A percentile compares a stretch with the other conserved stretches of the same genome.
These are phyloP conservation scores for Backusella macrospora DNA, from an alignment of 192 early-diverging fungal species.

Conservation along the genomic window DNA sequence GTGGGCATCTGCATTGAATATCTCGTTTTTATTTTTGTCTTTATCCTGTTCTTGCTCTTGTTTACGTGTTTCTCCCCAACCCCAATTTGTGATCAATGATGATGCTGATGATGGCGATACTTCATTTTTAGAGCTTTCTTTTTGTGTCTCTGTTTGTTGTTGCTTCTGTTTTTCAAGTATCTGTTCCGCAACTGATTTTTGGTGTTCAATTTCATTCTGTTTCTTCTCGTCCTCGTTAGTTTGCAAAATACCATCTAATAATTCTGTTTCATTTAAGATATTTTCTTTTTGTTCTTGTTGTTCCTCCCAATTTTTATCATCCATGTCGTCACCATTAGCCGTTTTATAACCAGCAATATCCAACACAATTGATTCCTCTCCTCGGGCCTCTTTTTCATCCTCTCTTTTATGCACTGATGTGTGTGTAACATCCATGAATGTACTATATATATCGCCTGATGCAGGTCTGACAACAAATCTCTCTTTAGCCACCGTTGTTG, in stretches of 20 bases:
- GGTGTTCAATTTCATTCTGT: not conserved
- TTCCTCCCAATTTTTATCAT: not conserved
- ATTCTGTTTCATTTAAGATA: not conserved
- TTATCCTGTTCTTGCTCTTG: not conserved
- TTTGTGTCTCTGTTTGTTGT: not conserved
- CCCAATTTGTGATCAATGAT: not conserved
- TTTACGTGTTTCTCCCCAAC: not conserved
- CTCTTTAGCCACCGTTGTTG: conserved; percentile 34
- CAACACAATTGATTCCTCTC: conserved; percentile 45
- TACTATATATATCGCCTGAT: conserved; percentile 26
- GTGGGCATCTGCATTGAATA: not conserved
- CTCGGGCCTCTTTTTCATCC: conserved; percentile 21
- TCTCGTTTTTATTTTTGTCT: not conserved
- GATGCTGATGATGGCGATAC: not conserved
- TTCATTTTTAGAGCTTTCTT: not conserved
- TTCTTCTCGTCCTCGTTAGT: not conserved
- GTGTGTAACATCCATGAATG: conserved; percentile 34
- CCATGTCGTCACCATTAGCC: not conserved
- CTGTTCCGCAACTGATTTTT: not conserved
- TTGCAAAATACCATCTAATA: not conserved
- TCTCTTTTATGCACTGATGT: conserved; percentile 1
- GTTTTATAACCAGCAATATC: conserved; percentile 57
- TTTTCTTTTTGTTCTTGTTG: not conserved
- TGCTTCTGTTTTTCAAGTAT: conserved; percentile 3
- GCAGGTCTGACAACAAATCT: conserved; percentile 39